phyloP scores from a whole-genome alignment of 371 early-diverging fungal genomes.

The Apophysomyces variabilis region DNA sequence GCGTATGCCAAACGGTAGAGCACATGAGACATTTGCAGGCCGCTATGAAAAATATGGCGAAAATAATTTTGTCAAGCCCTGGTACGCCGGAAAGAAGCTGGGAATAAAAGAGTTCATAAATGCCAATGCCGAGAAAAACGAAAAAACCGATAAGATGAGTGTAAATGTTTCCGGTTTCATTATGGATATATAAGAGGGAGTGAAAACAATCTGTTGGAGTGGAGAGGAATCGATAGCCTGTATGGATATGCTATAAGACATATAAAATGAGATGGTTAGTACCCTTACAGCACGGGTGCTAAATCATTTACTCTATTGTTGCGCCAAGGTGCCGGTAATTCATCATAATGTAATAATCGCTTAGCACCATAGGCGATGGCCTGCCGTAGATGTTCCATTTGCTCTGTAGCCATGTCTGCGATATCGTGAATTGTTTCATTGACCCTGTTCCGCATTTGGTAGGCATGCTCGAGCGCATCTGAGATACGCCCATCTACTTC shows the following conservation, averaged over 20 bases:
- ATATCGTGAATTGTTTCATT: slow-evolving; percentile 46
- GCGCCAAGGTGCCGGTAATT: slow-evolving; percentile 52
- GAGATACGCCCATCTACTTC: slow-evolving; percentile 51
- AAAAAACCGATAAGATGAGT: slow-evolving; percentile 80
- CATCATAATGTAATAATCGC: slow-evolving; percentile 48
- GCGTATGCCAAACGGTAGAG: slow-evolving; percentile 77
- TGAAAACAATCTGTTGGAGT: slow-evolving; percentile 68
- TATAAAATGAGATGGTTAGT: background rate
- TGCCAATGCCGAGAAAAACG: slow-evolving; percentile 58
- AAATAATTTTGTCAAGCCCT: slow-evolving; percentile 57
- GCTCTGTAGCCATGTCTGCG: slow-evolving; percentile 43
- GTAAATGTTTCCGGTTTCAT: slow-evolving; percentile 86
- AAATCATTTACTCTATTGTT: slow-evolving; percentile 42
- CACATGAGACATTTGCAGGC: slow-evolving; percentile 75
- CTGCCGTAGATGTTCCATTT: slow-evolving; percentile 46
- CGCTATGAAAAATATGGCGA: slow-evolving; percentile 62
- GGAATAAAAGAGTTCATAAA: slow-evolving; percentile 53
- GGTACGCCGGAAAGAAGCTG: slow-evolving; percentile 52
- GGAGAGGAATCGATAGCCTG: slow-evolving; percentile 75
- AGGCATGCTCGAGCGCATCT: slow-evolving; percentile 41
- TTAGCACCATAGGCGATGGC: slow-evolving; percentile 45
- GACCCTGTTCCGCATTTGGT: slow-evolving; percentile 38
- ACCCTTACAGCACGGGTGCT: background rate
- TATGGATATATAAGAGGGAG: slow-evolving; percentile 77
- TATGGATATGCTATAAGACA: slow-evolving; percentile 53